Base-by-base conservation (phyloP, 495 filamentous ascomycete genomes). In the Penicillium desertorum region DNA sequence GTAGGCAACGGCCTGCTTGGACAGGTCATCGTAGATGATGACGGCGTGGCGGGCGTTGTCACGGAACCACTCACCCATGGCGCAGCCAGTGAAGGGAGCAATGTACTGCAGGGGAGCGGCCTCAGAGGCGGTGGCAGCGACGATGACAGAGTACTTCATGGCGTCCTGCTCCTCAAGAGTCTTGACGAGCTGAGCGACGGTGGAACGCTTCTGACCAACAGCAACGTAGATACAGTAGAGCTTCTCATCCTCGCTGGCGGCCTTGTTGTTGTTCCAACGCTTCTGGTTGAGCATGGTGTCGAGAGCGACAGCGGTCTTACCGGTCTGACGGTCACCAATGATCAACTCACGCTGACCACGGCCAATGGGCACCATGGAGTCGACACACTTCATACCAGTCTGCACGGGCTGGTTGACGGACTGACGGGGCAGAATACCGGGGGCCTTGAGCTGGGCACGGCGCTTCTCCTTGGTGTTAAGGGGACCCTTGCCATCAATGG, bases 301-400 rank as follows among this genome's bases (percentile, higher is more conserved):
- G 46, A 98, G 91, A 72, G 91, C 94, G 75, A 98, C 94, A 71
- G 94, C 94, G 74, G 94, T 98, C 89, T 98, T 98, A 80, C 94
- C 94, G 65, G 94, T 98, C 80, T 98, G 94, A 89, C 94, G 95
- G 78, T 98, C 94, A 80, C 94, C 94, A 81, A 98, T 98, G 79
- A 98, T 98, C 82, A 98, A 84, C 82, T 98, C 94, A 90, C 94
- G 94, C 83, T 98, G 94, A 69, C 94, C 94, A 92, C 94, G 94
- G 74, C 94, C 94, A 71, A 98, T 98, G 69, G 94, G 94, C 59
- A 98, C 94, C 94, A 98, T 98, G 74, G 94, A 92, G 77, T 98
- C 94, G 83, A 98, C 85, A 74, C 92, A 96, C 84, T 98, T 98
- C 64, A 98, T 86, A 79, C 94, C 94, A 73, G 94, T 98, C 87